These are phyloP conservation scores for Candida takata DNA, from an alignment of 805 yeast species.

Conservation along the genomic window DNA sequence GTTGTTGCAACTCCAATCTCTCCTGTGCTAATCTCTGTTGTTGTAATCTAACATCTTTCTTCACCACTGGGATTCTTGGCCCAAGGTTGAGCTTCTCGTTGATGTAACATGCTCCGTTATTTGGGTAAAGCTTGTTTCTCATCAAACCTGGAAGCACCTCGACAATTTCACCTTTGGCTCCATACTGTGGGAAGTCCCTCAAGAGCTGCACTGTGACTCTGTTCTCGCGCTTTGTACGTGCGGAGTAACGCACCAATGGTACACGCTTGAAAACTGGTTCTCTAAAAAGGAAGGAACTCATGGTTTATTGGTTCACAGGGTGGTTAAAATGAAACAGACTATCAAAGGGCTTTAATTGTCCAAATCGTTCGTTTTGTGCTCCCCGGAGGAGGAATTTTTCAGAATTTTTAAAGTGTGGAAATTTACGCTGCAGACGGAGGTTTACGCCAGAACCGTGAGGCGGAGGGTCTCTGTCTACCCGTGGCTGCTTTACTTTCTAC, in stretches of 20 bases:
- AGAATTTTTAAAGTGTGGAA: not conserved
- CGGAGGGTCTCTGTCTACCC: too few species aligned
- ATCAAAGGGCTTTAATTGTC: not conserved
- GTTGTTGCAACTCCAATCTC: not conserved
- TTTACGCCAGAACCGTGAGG: not conserved
- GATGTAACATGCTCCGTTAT: conserved; percentile 71
- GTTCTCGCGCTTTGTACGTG: conserved; percentile 42
- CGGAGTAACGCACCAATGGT: conserved; percentile 35
- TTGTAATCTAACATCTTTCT: conserved; percentile 12
- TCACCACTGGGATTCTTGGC: conserved; percentile 23
- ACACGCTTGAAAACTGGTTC: conserved; percentile 15
- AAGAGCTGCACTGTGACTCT: conserved; percentile 71
- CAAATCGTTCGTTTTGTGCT: not conserved
- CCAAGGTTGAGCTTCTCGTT: conserved; percentile 21
- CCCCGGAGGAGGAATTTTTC: conserved; percentile 8
- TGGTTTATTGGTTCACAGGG: too few species aligned
- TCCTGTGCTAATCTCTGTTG: conserved; percentile 5
- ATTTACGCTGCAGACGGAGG: conserved; percentile 4
- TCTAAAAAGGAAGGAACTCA: conserved; percentile 6
- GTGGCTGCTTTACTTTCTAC: too few species aligned
- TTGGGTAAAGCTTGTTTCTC: conserved; percentile 69
- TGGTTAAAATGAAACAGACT: too few species aligned
- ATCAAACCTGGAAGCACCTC: conserved; percentile 72
- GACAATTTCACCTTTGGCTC: conserved; percentile 65
- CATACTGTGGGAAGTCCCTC: conserved; percentile 55